These are phyloP conservation scores for Agaricus blazei DNA, from an alignment of 768 basidiomycete species.

Conservation along the genomic window DNA sequence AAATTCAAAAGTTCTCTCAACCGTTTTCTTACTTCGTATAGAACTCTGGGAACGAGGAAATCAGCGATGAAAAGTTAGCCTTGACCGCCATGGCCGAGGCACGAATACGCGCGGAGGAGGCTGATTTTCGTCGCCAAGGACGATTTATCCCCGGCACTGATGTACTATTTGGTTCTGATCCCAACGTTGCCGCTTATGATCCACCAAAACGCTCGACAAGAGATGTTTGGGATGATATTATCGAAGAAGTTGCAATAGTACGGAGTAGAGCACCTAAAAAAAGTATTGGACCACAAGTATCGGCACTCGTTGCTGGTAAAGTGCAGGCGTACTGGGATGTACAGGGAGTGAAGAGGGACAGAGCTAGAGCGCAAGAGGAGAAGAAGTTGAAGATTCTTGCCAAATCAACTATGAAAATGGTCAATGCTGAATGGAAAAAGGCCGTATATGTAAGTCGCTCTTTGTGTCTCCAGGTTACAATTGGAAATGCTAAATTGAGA, in stretches of 20 bases:
- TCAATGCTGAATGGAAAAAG: constrained; percentile 82
- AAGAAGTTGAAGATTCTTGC: constrained; percentile 60
- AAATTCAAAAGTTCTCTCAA: constrained; percentile 50
- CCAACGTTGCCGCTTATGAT: constrained; percentile 17
- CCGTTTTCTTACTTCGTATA: constrained; percentile 59
- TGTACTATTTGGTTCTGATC: constrained; percentile 24
- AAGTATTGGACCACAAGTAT: constrained; percentile 31
- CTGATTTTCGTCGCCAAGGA: constrained; percentile 28
- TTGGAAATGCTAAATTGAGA: background rate
- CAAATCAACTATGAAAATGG: constrained; percentile 64
- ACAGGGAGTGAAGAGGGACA: constrained; percentile 57
- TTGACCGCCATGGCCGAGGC: constrained; percentile 25
- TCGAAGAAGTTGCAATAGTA: constrained; percentile 36
- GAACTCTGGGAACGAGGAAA: constrained; percentile 42
- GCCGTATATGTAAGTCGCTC: constrained; percentile 66
- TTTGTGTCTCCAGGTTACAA: background rate
- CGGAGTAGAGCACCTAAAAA: constrained; percentile 22
- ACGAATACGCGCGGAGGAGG: constrained; percentile 27
- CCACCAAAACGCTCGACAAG: constrained; percentile 27
- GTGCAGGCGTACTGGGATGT: constrained; percentile 75
- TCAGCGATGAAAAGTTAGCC: constrained; percentile 28
- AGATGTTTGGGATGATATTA: constrained; percentile 58
- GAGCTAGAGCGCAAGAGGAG: constrained; percentile 56
- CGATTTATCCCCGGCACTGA: constrained; percentile 35
- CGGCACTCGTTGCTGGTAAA: constrained; percentile 56